Evolutionary conservation across 1,139 yeast genomes (phyloP), one percentile per base, ranked within the genome.

Genomic region (Nematodospora anomalae): DNA sequence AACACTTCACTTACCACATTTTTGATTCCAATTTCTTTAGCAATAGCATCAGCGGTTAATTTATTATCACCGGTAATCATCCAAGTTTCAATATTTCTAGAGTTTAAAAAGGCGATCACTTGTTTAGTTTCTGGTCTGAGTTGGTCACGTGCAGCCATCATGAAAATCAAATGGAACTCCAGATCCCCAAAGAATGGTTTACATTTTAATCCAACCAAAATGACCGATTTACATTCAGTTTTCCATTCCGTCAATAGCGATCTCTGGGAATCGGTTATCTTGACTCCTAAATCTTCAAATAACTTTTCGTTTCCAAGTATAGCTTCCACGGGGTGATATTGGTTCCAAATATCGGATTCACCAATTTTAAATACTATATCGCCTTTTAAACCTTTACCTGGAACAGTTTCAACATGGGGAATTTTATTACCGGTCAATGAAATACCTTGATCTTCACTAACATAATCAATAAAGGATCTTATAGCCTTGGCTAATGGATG

Each of bases 51-150:
- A 1, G 94, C 94, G 0, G 94, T 83, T 11, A 69, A 53, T 31
- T 56, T 65, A 50, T 83, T 83, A 51, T 85, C 95, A 13, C 94
- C 94, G 3, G 77, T 72, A 21, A 74, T 76, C 83, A 82, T 83
- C 83, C 86, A 85, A 36, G 85, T 76, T 15, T 76, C 74, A 23
- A 83, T 74, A 1, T 72, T 69, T 10, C 58, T 60, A 0, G 51
- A 37, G 28, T 72, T 67, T 7, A 85, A 61, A 16, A 58, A 62
- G 11, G 60, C 50, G 13, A 85, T 65, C 0, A 83, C 84, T 24
- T 53, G 50, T 28, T 64, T 65, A 2, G 90, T 70, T 52, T 84
- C 94, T 1, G 74, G 67, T 36, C 94, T 66, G 10, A 84, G 60
- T 47, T 76, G 76, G 53, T 85, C 94, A 29, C 84, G 68, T 21